phyloP scores from a whole-genome alignment of 1,139 yeast species.

The Petasospora fabianii region DNA sequence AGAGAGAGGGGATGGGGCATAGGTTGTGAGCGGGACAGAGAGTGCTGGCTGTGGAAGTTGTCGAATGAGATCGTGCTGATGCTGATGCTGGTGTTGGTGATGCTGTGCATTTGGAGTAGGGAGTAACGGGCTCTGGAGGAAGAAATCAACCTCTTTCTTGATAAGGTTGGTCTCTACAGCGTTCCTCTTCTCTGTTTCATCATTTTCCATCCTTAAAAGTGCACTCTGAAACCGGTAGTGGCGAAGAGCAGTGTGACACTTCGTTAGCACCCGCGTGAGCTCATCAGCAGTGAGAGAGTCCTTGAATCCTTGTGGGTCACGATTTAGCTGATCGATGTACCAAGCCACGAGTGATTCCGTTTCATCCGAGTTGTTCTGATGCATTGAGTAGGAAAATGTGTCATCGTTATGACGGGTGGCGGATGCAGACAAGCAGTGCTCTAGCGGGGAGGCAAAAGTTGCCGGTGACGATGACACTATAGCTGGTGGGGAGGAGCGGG shows the following conservation, averaged over 20 bases:
- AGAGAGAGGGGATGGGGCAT: not conserved
- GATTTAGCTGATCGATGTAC: slow-evolving; percentile 5
- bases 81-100: too few relatives aligned
- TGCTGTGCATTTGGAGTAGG: not conserved
- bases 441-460: too few relatives aligned
- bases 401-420: slow-evolving; percentile 4
- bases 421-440: too few relatives aligned
- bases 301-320: slow-evolving; percentile 1
- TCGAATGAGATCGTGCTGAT: too few relatives aligned
- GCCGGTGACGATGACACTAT: too few relatives aligned
- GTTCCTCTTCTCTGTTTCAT: slow-evolving; percentile 19
- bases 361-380: slow-evolving; percentile 11
- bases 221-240: slow-evolving; percentile 24
- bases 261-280: slow-evolving; percentile 14
- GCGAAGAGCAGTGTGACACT: slow-evolving; percentile 19
- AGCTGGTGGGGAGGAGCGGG: too few relatives aligned
- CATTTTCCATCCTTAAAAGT: slow-evolving; percentile 19
- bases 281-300: slow-evolving; percentile 2
- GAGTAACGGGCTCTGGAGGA: slow-evolving; percentile 24
- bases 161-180: slow-evolving; percentile 24
- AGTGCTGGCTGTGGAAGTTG: too few relatives aligned
- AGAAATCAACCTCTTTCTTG: slow-evolving; percentile 22
- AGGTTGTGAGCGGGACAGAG: not conserved
- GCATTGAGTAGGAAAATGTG: not conserved
- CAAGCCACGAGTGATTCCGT: slow-evolving; percentile 9